A percentile compares a stretch with the other conserved stretches of the same genome.
Evolutionary conservation across 2,329 filamentous ascomycete species (phyloP).

Genomic region (Aspergillus terreus): DNA sequence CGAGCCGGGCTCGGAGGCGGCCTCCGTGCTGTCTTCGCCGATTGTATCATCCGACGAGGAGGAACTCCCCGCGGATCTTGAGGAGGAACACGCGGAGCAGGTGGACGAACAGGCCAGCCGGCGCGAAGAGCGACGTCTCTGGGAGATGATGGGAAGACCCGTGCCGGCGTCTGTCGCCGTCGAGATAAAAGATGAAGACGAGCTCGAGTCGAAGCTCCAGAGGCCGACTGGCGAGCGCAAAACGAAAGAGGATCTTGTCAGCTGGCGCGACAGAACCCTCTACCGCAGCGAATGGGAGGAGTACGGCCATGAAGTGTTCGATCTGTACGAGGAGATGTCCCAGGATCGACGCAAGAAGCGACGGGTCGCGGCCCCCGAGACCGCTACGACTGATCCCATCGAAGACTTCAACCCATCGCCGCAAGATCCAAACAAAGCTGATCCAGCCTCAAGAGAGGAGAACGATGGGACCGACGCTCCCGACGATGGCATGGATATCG

Average conservation of each 20-base stretch:
- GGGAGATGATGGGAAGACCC: conserved; percentile 37
- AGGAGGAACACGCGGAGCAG: conserved; percentile 45
- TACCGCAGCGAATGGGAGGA: conserved; percentile 52
- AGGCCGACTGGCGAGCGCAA: conserved; percentile 29
- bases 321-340: conserved; percentile 24
- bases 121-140: conserved; percentile 45
- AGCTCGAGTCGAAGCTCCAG: conserved; percentile 6
- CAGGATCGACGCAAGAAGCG: conserved; percentile 30
- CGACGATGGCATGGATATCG: not conserved
- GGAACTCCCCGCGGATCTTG: conserved; percentile 23
- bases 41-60: conserved; percentile 10
- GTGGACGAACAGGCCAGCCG: conserved; percentile 45
- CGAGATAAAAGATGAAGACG: conserved; percentile 18
- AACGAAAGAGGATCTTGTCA: conserved; percentile 32
- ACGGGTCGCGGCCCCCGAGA: conserved; percentile 12
- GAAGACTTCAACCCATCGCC: not conserved
- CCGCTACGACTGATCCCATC: no score
- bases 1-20: not conserved
- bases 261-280: conserved; percentile 47
- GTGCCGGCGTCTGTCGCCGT: conserved; percentile 17
- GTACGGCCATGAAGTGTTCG: conserved; percentile 26
- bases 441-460: not conserved
- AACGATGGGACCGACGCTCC: not conserved
- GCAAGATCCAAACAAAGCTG: not conserved
- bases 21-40: conserved; percentile 3